These are phyloP conservation scores for Hordeum marinum DNA, from an alignment of 176 grass and related monocot genomes.

Conservation along the genomic window DNA sequence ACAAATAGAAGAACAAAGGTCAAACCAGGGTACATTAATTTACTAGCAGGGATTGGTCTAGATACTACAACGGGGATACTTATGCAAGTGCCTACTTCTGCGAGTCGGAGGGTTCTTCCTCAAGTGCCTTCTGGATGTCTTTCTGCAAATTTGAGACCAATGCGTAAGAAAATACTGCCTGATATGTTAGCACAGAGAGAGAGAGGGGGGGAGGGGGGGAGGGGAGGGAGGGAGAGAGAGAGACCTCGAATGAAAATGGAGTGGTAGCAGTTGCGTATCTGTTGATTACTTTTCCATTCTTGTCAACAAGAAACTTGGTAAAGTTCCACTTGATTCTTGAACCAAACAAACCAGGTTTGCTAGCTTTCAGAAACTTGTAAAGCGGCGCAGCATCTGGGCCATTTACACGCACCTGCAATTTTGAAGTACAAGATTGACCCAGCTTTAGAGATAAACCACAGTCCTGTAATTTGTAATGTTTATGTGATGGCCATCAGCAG, in stretches of 20 bases:
- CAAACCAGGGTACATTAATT: not conserved
- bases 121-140: conserved; percentile 66
- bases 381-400: conserved; percentile 59
- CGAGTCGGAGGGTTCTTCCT: not conserved
- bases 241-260: conserved; percentile 72
- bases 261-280: conserved; percentile 53
- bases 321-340: conserved; percentile 96
- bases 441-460: not conserved
- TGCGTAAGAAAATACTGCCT: conserved; percentile 9
- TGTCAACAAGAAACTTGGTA: conserved; percentile 87
- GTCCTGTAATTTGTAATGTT: not conserved
- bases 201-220: not conserved
- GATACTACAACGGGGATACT: not conserved
- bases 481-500: not conserved
- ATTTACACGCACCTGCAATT: conserved; percentile 74
- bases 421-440: not conserved
- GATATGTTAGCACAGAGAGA: not conserved
- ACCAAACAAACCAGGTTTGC: conserved; percentile 65
- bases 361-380: conserved; percentile 90
- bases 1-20: not conserved
- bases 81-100: conserved; percentile 23
- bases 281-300: conserved; percentile 74
- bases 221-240: not conserved
- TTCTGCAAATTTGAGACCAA: conserved; percentile 52
- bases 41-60: not conserved